Evolutionary conservation across 208 protist genomes (phyloP), one percentile per base, ranked within the genome.

Genomic region (Trypanosoma rangeli): DNA sequence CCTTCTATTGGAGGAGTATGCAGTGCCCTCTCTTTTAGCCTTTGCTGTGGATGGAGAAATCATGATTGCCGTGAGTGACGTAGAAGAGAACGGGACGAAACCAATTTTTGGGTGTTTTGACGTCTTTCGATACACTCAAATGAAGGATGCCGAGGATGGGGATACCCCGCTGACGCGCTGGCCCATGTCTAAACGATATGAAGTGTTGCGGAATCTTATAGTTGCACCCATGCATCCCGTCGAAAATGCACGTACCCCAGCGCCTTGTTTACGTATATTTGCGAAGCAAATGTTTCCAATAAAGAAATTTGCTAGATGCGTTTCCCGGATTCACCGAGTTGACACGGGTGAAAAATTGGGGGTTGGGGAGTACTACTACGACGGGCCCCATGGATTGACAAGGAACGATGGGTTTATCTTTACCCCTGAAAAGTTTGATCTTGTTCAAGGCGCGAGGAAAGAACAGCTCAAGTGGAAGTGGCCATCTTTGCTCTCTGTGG

Each of bases 381-480:
- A 80, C 16, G 74, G 84, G 13, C 85, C 77, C 12, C 58, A 72
- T 72, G 83, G 84, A 10, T 67, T 54, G 39, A 87, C 86, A 22
- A 69, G 70, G 64, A 92, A 89, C 64, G 89, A 94, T 65, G 89
- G 89, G 2, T 86, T 94, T 58, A 87, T 94, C 52, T 91, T 94
- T 64, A 92, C 89, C 4, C 89, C 89, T 3, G 76, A 94, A 48
- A 62, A 61, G 31, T 94, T 94, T 65, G 76, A 80, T 26, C 63
- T 94, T 56, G 39, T 70, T 50, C 73, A 78, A 48, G 89, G 89
- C 15, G 78, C 89, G 24, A 86, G 81, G 68, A 76, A 73, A 58
- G 65, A 42, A 7, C 89, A 94, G 64, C 33, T 92, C 37, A 94
- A 94, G 75, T 94, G 89, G 89, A 94, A 94, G 71, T 94, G 89